phyloP scores from a whole-genome alignment of 345 rosid species.

The Litchi chinensis region DNA sequence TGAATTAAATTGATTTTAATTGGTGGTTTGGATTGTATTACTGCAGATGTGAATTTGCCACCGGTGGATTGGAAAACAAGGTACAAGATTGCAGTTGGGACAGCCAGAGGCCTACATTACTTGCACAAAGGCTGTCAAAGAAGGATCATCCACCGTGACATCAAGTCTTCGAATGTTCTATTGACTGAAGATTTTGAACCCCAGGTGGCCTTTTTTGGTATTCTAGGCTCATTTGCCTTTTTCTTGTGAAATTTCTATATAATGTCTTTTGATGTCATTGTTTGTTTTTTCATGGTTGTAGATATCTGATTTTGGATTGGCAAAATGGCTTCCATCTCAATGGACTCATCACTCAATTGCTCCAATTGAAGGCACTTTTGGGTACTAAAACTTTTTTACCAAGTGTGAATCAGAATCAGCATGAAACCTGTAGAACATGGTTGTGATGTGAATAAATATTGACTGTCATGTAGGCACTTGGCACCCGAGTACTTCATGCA shows the following conservation, averaged over 20 bases:
- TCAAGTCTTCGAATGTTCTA: slow-evolving; percentile 86
- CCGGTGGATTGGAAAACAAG: slow-evolving; percentile 75
- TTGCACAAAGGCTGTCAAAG: slow-evolving; percentile 91
- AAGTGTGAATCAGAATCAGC: neutral
- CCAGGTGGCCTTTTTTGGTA: slow-evolving; percentile 36
- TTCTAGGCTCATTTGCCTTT: neutral
- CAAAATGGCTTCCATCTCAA: slow-evolving; percentile 98
- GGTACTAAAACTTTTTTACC: slow-evolving; percentile 42
- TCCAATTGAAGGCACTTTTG: slow-evolving; percentile 99
- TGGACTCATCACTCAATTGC: slow-evolving; percentile 99
- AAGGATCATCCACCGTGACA: slow-evolving; percentile 95
- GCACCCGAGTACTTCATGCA: slow-evolving; percentile 97
- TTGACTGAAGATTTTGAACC: slow-evolving; percentile 82
- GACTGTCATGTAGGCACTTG: slow-evolving; percentile 54
- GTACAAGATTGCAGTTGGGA: slow-evolving; percentile 75
- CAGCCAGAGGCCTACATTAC: slow-evolving; percentile 86
- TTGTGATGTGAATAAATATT: neutral
- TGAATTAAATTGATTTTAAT: neutral
- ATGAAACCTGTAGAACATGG: neutral
- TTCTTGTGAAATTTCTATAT: neutral
- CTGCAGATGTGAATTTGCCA: slow-evolving; percentile 50
- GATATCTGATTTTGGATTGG: slow-evolving; percentile 97
- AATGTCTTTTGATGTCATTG: neutral
- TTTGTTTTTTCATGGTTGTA: slow-evolving; percentile 14
- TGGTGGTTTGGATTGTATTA: neutral